Conservation (phyloP, 1,139 yeast genomes). For the Geotrichum carabidarum region DNA sequence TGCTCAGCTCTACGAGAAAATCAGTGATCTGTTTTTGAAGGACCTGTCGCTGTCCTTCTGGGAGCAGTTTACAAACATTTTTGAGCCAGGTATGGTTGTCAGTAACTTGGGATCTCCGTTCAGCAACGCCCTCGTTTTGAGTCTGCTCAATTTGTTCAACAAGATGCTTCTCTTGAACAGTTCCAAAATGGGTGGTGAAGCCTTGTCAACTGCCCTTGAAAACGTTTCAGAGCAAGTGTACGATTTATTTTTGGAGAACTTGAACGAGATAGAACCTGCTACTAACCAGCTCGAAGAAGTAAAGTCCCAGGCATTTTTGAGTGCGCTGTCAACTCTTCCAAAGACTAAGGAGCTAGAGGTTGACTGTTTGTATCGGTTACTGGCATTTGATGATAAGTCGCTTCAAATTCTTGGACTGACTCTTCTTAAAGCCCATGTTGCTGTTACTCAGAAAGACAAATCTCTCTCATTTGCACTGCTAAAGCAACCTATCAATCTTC, state of each 20-base stretch:
- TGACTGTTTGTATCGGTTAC: constrained; percentile 8
- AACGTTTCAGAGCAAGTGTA: constrained; percentile 2
- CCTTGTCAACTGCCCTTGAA: constrained; percentile 2
- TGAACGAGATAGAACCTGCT: constrained; percentile 28
- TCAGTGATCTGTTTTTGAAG: constrained; percentile 3
- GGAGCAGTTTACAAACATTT: constrained; percentile 12
- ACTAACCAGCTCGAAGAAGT: constrained; percentile 23
- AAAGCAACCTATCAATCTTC: constrained; percentile 14
- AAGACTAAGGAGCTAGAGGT: constrained; percentile 5
- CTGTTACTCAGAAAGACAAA: constrained; percentile 13
- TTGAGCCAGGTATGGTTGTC: constrained; percentile 16
- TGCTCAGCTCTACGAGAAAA: constrained; percentile 12
- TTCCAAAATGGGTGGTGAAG: constrained; percentile 3
- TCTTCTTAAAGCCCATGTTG: constrained; percentile 3
- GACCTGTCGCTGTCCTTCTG: constrained; percentile 15
- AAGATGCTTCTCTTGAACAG: not conserved
- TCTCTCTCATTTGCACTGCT: constrained; percentile 17
- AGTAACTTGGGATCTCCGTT: constrained; percentile 12
- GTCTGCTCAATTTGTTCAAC: constrained; percentile 4
- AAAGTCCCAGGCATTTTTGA: constrained; percentile 14
- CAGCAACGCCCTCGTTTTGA: constrained; percentile 3
- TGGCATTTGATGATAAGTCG: constrained; percentile 11
- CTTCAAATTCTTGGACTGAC: constrained; percentile 9
- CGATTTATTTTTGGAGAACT: constrained; percentile 9
- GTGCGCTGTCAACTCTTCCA: not conserved